A percentile compares a stretch with the other conserved stretches of the same genome.
phyloP scores from a whole-genome alignment of 169 alveolate species.

The Plasmodium gonderi region DNA sequence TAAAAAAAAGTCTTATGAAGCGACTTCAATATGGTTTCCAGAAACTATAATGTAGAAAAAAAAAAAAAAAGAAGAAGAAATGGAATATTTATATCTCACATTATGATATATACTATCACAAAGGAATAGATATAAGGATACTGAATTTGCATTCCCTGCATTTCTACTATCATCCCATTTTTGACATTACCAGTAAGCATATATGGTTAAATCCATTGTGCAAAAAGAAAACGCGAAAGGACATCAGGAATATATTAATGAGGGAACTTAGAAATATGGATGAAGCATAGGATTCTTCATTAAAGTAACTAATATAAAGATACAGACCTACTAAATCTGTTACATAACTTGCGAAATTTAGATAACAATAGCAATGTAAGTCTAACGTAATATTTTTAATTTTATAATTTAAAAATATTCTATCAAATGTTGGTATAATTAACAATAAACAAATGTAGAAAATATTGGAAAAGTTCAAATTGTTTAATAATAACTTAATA shows the following conservation, averaged over 20 bases:
- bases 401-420: conserved; percentile 75
- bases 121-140: neutral
- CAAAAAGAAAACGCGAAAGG: conserved; percentile 36
- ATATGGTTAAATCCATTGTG: conserved; percentile 19
- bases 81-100: too few relatives aligned
- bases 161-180: neutral
- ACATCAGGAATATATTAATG: conserved; percentile 27
- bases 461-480: conserved; percentile 74
- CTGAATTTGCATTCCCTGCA: neutral
- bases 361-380: conserved; percentile 45
- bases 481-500: conserved; percentile 52
- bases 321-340: conserved; percentile 68
- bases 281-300: conserved; percentile 55
- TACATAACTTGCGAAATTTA: conserved; percentile 34
- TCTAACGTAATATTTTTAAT: conserved; percentile 49
- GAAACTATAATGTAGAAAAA: conserved; percentile 29
- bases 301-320: conserved; percentile 59
- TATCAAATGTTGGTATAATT: conserved; percentile 73
- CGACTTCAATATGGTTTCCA: conserved; percentile 62
- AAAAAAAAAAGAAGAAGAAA: conserved; percentile 1
- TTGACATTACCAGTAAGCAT: conserved; percentile 47
- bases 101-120: neutral
- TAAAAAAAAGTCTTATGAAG: conserved; percentile 70
- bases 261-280: conserved; percentile 46
- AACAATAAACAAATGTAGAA: conserved; percentile 69